These are phyloP conservation scores for Chimonanthus salicifolius DNA, from an alignment of 164 flowering plant genomes.

Conservation along the genomic window DNA sequence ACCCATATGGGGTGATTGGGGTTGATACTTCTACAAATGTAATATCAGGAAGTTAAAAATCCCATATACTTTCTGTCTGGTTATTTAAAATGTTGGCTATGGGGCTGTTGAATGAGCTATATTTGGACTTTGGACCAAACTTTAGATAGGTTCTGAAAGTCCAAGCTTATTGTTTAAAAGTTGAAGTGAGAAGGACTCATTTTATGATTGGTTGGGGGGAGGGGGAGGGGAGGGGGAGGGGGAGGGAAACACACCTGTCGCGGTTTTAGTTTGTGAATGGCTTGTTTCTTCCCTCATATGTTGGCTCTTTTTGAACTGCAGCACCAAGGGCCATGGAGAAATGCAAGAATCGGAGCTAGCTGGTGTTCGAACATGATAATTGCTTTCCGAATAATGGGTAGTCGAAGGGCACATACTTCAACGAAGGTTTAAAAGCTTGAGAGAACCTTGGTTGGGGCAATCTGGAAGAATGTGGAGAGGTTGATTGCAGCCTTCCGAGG, in stretches of 20 bases:
- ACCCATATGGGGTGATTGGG: no score
- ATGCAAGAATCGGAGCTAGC: conserved; percentile 51
- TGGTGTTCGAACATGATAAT: conserved; percentile 8
- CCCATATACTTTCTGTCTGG: no score
- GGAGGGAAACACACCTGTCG: neutral
- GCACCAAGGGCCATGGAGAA: conserved; percentile 86
- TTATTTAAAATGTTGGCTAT: no score
- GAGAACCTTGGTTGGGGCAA: neutral
- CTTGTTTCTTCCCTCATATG: neutral
- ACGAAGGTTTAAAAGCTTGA: neutral
- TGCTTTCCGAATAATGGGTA: neutral
- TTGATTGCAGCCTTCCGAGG: neutral
- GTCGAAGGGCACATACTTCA: neutral
- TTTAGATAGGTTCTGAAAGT: no score
- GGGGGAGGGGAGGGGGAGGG: neutral
- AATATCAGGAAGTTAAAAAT: no score
- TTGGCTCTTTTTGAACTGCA: conserved; percentile 16
- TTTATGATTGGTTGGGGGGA: no score
- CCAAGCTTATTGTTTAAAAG: no score
- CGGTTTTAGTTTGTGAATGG: neutral
- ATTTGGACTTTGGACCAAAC: no score
- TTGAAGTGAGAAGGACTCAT: no score
- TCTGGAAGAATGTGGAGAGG: neutral
- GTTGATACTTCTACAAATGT: no score
- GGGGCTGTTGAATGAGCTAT: no score